These are phyloP conservation scores for Suillus plorans DNA, from an alignment of 768 basidiomycete genomes.

Conservation along the genomic window DNA sequence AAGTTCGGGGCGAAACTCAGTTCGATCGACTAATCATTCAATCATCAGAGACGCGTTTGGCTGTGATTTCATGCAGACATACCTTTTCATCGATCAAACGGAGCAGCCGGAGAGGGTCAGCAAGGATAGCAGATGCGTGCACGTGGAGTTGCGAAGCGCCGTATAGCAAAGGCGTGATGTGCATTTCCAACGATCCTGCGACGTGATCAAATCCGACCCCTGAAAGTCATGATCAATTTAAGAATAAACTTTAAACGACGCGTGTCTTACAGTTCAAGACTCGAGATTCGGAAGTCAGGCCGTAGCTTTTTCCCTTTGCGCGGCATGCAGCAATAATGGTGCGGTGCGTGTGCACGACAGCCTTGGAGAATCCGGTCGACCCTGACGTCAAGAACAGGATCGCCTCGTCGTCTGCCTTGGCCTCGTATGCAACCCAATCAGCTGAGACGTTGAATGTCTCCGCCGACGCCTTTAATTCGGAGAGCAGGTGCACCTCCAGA, in stretches of 20 bases:
- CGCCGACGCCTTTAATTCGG: constrained; percentile 20
- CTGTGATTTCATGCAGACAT: constrained; percentile 21
- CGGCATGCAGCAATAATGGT: constrained; percentile 34
- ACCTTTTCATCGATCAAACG: constrained; percentile 37
- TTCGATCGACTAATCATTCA: constrained; percentile 24
- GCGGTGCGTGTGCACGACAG: constrained; percentile 38
- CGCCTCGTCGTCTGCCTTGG: constrained; percentile 29
- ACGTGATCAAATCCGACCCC: constrained; percentile 49
- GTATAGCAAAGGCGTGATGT: constrained; percentile 36
- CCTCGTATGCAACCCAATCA: constrained; percentile 20
- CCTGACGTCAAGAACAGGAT: constrained; percentile 41
- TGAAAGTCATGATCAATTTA: constrained; percentile 2
- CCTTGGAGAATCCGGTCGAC: constrained; percentile 46
- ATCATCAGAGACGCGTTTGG: constrained; percentile 2
- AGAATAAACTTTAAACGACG: not conserved
- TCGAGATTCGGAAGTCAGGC: constrained; percentile 32
- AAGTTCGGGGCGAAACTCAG: constrained; percentile 43
- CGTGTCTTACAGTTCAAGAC: constrained; percentile 39
- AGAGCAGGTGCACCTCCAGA: constrained; percentile 24
- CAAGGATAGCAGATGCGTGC: constrained; percentile 23
- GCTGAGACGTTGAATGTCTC: not conserved
- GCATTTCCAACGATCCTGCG: constrained; percentile 43
- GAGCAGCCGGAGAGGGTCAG: constrained; percentile 23
- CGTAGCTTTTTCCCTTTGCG: constrained; percentile 36
- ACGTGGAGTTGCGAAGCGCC: constrained; percentile 28